Evolutionary conservation across 2,329 filamentous ascomycete genomes (phyloP).

Genomic region (Pyrenophora seminiperda): DNA sequence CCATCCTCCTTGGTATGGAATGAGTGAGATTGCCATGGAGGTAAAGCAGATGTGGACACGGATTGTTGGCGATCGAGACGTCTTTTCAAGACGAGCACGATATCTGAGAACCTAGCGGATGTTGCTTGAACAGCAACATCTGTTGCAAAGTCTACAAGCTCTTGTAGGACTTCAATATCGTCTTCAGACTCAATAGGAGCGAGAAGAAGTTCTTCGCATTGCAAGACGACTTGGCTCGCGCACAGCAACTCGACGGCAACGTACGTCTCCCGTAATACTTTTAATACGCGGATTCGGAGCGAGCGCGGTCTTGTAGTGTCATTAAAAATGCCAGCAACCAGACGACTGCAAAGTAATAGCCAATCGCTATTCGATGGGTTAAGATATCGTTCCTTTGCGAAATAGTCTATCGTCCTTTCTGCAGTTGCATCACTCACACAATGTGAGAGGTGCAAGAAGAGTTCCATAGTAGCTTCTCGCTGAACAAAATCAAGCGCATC

Average conservation of each 20-base stretch:
- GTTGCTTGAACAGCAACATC: slow-evolving; percentile 67
- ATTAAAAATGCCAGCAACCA: slow-evolving; percentile 68
- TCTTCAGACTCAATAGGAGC: slow-evolving; percentile 65
- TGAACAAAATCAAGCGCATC: slow-evolving; percentile 61
- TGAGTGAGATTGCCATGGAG: slow-evolving; percentile 25
- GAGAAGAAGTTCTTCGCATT: slow-evolving; percentile 66
- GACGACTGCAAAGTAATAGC: slow-evolving; percentile 65
- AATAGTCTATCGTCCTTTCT: slow-evolving; percentile 68
- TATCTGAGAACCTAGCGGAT: slow-evolving; percentile 60
- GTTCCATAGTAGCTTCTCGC: slow-evolving; percentile 67
- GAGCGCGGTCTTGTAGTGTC: slow-evolving; percentile 65
- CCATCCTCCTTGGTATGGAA: slow-evolving; percentile 22
- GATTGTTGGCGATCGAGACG: slow-evolving; percentile 32
- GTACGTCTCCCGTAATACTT: slow-evolving; percentile 60
- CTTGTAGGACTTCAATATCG: slow-evolving; percentile 68
- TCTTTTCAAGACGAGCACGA: slow-evolving; percentile 51
- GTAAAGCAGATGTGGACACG: slow-evolving; percentile 21
- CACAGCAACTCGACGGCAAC: slow-evolving; percentile 60
- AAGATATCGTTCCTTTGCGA: slow-evolving; percentile 70
- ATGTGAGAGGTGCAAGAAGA: slow-evolving; percentile 66
- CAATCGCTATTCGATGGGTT: slow-evolving; percentile 73
- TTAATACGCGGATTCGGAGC: slow-evolving; percentile 67
- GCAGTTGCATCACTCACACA: slow-evolving; percentile 69
- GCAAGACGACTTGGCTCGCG: slow-evolving; percentile 61
- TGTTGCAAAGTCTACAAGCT: slow-evolving; percentile 67